Base-by-base conservation (phyloP, 2,329 filamentous ascomycete species). In the Ceratocystis lukuohia region DNA sequence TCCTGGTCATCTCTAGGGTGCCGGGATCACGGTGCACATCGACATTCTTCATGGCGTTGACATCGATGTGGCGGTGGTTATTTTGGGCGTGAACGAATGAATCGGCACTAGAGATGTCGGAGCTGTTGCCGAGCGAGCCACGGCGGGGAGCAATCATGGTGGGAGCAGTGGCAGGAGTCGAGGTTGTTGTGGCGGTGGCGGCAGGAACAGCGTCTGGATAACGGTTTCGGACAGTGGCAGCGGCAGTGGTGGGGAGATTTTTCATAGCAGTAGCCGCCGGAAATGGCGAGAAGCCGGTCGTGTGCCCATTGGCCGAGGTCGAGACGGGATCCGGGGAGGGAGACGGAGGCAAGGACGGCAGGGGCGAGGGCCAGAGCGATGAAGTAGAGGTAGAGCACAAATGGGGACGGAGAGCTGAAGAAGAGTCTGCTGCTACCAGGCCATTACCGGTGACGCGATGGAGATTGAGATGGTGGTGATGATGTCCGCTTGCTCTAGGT, bases 1-100 rank as follows among this genome's bases (percentile, higher is more conserved):
- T 96, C 71, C 89, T 84, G 69, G 88, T 88, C 70, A 95, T 80
- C 71, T 89, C 86, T 71, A 96, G 77, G 61, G 89, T 85, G 68
- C 88, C 88, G 65, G 85, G 80, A 73, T 88, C 85, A 71, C 86
- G 86, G 73, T 88, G 87, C 65, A 88, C 81, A 68, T 86, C 81
- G 70, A 81, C 80, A 71, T 87, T 84, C 75, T 87, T 87, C 73
- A 84, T 82, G 70, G 82, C 82, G 74, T 87, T 88, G 72, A 88
- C 84, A 73, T 89, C 86, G 77, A 88, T 87, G 70, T 82, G 84
- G 71, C 84, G 84, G 74, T 85, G 83, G 69, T 78, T 77, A 64
- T 80, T 78, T 53, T 46, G 70, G 74, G 72, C 71, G 70, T 71
- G 64, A 5, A 70, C 70, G 66, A 72, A 75, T 68, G 78, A 74